phyloP scores from a whole-genome alignment of 2,329 filamentous ascomycete species.

The Pestalotiopsis sp. region DNA sequence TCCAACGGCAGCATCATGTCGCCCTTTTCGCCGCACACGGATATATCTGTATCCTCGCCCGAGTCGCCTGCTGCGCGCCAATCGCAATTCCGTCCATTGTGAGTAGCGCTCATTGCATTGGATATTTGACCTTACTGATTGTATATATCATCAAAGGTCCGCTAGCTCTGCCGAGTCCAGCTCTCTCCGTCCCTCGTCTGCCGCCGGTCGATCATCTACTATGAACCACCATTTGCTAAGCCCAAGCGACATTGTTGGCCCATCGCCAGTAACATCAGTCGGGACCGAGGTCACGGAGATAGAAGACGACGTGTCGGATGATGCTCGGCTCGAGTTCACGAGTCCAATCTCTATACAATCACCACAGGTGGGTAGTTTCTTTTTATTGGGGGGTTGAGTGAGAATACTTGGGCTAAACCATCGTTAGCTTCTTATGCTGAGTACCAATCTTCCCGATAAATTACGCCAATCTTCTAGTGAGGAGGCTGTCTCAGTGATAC shows the following conservation, averaged over 20 bases:
- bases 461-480: constrained; percentile 67
- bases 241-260: constrained; percentile 73
- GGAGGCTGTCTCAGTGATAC: constrained; percentile 87
- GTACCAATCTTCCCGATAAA: constrained; percentile 60
- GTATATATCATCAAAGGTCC: constrained; percentile 21
- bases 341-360: constrained; percentile 38
- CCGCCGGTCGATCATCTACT: constrained; percentile 46
- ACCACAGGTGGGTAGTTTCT: constrained; percentile 38
- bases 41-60: constrained; percentile 59
- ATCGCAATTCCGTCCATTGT: constrained; percentile 56
- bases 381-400: constrained; percentile 1
- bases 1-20: constrained; percentile 62
- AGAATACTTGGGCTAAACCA: constrained; percentile 3
- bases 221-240: constrained; percentile 58
- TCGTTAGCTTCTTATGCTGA: constrained; percentile 53
- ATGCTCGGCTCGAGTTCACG: constrained; percentile 46
- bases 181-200: constrained; percentile 56
- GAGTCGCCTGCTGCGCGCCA: constrained; percentile 50
- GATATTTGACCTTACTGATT: neutral
- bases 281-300: constrained; percentile 84
- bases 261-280: constrained; percentile 84
- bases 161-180: constrained; percentile 47
- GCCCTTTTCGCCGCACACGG: constrained; percentile 54
- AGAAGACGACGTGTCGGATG: constrained; percentile 74
- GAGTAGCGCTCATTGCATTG: constrained; percentile 30